Evolutionary conservation across 805 yeast species (phyloP).

Genomic region (Teunomyces atbi): DNA sequence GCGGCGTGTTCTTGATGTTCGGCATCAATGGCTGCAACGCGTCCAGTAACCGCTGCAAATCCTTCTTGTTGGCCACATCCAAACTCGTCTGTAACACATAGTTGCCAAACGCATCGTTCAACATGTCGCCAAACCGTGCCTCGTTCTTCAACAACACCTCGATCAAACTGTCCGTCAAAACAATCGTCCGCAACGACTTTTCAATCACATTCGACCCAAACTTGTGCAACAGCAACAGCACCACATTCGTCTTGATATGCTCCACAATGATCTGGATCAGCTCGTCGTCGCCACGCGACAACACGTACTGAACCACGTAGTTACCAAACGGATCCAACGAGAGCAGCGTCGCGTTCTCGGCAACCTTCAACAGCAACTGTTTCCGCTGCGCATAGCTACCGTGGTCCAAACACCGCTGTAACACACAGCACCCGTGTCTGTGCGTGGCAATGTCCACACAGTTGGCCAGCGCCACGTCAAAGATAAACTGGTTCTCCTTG

Average conservation of each 20-base stretch:
- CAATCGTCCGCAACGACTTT: slow-evolving; percentile 49
- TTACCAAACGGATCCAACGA: slow-evolving; percentile 95
- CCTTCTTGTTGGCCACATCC: slow-evolving; percentile 51
- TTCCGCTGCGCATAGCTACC: slow-evolving; percentile 71
- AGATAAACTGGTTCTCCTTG: slow-evolving; percentile 79
- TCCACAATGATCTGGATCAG: slow-evolving; percentile 33
- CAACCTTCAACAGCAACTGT: slow-evolving; percentile 64
- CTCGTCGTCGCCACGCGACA: slow-evolving; percentile 46
- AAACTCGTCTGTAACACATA: slow-evolving; percentile 59
- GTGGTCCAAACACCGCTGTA: slow-evolving; percentile 91
- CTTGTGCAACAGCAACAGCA: slow-evolving; percentile 54
- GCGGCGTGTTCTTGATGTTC: slow-evolving; percentile 85
- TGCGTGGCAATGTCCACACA: slow-evolving; percentile 87
- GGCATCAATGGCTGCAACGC: slow-evolving; percentile 72
- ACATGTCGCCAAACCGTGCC: slow-evolving; percentile 38
- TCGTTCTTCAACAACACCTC: slow-evolving; percentile 39
- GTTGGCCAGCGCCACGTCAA: slow-evolving; percentile 74
- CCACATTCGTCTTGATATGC: slow-evolving; percentile 35
- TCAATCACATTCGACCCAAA: slow-evolving; percentile 48
- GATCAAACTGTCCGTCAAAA: slow-evolving; percentile 45
- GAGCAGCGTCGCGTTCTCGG: slow-evolving; percentile 63
- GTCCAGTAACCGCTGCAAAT: slow-evolving; percentile 55
- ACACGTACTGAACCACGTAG: slow-evolving; percentile 92
- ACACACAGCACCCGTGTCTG: slow-evolving; percentile 83
- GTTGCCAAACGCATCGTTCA: slow-evolving; percentile 60